Evolutionary conservation across 2,329 filamentous ascomycete genomes (phyloP), one percentile per base, ranked within the genome.

Genomic region (Chaetomium strumarium): DNA sequence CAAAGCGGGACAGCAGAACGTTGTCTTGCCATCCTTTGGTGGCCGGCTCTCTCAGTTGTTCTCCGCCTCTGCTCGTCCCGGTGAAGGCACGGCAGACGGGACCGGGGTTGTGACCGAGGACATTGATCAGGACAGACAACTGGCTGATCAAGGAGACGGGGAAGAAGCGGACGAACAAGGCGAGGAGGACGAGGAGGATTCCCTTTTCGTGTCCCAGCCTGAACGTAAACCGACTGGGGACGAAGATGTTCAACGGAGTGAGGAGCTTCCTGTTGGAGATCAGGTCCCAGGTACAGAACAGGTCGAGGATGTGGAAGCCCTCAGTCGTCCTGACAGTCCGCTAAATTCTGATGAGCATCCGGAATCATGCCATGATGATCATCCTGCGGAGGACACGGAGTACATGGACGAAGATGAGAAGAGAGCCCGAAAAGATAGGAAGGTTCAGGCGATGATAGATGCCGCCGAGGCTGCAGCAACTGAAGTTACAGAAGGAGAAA

Each of bases 341-440:
- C 19, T 36, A 19, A 50, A 40, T 20, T 56, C 36, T 45, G 56
- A 53, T 13, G 51, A 52, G 24, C 56, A 55, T 36, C 44, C 48
- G 24, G 51, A 46, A 36, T 46, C 58, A 17, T 55, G 58, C 17
- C 43, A 50, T 30, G 51, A 51, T 7, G 55, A 60, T 19, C 53
- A 62, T 19, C 54, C 55, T 11, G 33, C 56, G 13, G 55, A 52
- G 24, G 68, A 72, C 36, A 62, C 64, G 9, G 69, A 72, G 11
- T 75, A 80, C 56, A 61, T 79, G 20, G 76, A 83, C 46, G 79
- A 84, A 53, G 72, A 74, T 1, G 74, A 77, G 42, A 79, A 82
- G 64, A 81, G 79, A 60, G 67, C 65, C 1, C 68, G 75, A 48
- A 73, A 66, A 47, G 63, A 66, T 17, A 38, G 51, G 3, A 62